Evolutionary conservation across 140 eudicot species (phyloP).

Genomic region (Senecio squalidus): DNA sequence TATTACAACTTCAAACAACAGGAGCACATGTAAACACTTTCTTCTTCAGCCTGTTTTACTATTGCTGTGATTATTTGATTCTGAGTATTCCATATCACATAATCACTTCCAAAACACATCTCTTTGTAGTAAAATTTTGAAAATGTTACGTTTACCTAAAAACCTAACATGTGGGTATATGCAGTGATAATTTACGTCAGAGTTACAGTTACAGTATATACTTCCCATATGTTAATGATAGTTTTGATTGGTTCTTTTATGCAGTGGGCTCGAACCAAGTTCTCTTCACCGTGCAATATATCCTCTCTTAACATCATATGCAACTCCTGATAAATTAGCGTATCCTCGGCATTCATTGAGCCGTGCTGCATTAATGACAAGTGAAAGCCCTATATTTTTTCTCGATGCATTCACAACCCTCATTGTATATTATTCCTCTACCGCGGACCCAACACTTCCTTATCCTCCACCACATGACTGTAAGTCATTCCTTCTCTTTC

Average conservation of each 20-base stretch:
- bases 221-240: not conserved
- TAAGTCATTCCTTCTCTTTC: no score
- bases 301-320: slow-evolving; percentile 72
- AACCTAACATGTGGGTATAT: not conserved
- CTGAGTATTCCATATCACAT: not conserved
- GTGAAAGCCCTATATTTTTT: slow-evolving; percentile 90
- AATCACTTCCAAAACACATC: not conserved
- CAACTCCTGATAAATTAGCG: slow-evolving; percentile 83
- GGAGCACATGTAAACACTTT: no score
- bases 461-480: slow-evolving; percentile 98
- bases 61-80: not conserved
- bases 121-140: no score
- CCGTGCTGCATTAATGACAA: slow-evolving; percentile 92
- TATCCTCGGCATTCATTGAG: slow-evolving; percentile 97
- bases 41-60: not conserved
- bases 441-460: slow-evolving; percentile 88
- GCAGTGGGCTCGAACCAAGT: slow-evolving; percentile 96
- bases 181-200: not conserved
- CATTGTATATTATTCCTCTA: slow-evolving; percentile 85
- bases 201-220: not conserved
- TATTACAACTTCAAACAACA: no score
- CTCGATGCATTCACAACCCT: slow-evolving; percentile 92
- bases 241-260: slow-evolving; percentile 8
- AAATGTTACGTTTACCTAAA: no score
- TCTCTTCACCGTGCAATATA: slow-evolving; percentile 86